Conservation (phyloP, 495 filamentous ascomycete genomes). For the Neurospora africana region DNA sequence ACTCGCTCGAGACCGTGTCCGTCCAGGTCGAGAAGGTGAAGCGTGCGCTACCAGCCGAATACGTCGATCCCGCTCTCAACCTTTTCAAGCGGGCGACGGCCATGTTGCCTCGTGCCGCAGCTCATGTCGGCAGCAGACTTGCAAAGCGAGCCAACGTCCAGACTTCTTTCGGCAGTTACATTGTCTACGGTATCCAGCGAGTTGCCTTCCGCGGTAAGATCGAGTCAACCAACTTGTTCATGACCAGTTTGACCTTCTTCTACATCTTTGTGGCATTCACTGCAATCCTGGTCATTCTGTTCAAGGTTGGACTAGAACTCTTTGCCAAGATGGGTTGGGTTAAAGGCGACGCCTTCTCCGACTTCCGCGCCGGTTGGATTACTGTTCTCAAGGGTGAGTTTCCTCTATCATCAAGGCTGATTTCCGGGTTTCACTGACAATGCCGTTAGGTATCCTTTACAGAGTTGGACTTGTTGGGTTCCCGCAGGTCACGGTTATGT, state of each 20-base stretch:
- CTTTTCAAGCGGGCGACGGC: constrained; percentile 37
- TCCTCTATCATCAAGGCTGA: not conserved
- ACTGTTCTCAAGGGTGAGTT: constrained; percentile 23
- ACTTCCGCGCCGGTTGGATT: constrained; percentile 84
- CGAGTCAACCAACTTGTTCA: constrained; percentile 86
- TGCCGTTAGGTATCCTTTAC: constrained; percentile 78
- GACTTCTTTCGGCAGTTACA: constrained; percentile 42
- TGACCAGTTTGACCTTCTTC: constrained; percentile 88
- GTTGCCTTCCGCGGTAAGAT: constrained; percentile 80
- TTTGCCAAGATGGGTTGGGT: constrained; percentile 62
- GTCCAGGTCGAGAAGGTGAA: constrained; percentile 68
- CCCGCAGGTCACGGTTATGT: constrained; percentile 84
- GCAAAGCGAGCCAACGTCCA: constrained; percentile 37
- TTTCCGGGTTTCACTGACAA: constrained; percentile 4
- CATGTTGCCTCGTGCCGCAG: constrained; percentile 31
- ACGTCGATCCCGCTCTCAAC: constrained; percentile 20
- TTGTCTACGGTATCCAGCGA: constrained; percentile 79
- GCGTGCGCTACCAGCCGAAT: constrained; percentile 34
- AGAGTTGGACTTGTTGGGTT: constrained; percentile 85
- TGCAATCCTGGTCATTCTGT: constrained; percentile 59
- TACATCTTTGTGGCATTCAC: constrained; percentile 67
- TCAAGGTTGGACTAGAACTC: constrained; percentile 71
- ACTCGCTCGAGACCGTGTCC: constrained; percentile 61
- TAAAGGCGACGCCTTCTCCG: constrained; percentile 78
- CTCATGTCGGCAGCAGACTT: constrained; percentile 26